These are phyloP conservation scores for Acanthamoeba royreba DNA, from an alignment of 208 protist genomes.

Conservation along the genomic window DNA sequence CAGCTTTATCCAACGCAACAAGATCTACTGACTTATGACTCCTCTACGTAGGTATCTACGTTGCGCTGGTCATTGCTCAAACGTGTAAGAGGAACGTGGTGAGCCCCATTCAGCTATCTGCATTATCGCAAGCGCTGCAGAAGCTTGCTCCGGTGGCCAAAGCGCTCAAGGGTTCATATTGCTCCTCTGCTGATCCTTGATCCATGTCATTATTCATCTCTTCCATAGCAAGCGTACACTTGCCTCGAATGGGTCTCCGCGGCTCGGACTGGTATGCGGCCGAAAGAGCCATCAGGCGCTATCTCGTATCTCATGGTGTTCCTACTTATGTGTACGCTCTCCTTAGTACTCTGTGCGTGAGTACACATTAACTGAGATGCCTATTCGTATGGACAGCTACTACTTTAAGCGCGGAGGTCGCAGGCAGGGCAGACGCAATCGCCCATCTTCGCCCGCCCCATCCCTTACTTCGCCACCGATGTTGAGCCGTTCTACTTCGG, in stretches of 20 bases:
- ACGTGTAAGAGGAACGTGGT: background rate
- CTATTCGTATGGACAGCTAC: background rate
- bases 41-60: background rate
- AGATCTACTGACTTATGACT: too few relatives aligned
- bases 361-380: background rate
- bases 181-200: background rate
- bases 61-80: background rate
- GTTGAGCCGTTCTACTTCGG: background rate
- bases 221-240: background rate
- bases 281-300: background rate
- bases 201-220: background rate
- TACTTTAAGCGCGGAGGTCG: background rate
- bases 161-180: background rate
- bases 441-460: background rate
- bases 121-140: background rate
- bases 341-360: background rate
- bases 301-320: background rate
- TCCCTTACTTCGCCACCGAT: background rate
- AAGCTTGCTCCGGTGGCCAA: background rate
- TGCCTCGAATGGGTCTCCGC: background rate
- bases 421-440: background rate
- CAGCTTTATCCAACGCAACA: background rate
- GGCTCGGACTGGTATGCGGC: constrained; percentile 1
- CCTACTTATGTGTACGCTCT: constrained; percentile 11
- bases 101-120: background rate